Evolutionary conservation across 352 stramenopile species (phyloP).

Genomic region (Hyaloperonospora brassicae): DNA sequence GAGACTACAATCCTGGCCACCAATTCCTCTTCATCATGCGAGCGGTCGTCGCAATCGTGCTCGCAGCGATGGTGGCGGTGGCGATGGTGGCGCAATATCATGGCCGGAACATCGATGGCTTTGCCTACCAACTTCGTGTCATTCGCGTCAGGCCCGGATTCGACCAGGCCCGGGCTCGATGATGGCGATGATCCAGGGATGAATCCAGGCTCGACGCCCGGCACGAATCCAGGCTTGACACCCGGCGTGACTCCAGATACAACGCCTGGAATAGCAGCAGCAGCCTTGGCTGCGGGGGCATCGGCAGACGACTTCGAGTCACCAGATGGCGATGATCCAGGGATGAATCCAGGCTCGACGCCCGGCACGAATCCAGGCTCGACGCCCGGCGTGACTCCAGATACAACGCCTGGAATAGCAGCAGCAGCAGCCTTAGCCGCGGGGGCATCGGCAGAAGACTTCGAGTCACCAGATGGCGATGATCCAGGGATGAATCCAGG

Average conservation of each 20-base stretch:
- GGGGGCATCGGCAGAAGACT: too few relatives aligned
- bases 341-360: slow-evolving; percentile 4
- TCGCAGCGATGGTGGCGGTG: slow-evolving; percentile 19
- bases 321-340: slow-evolving; percentile 1
- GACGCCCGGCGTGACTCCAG: slow-evolving; percentile 2
- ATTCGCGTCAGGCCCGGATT: slow-evolving; percentile 8
- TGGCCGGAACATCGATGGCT: slow-evolving; percentile 29
- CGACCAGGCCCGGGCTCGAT: slow-evolving; percentile 12
- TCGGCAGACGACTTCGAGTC: too few relatives aligned
- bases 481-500: slow-evolving; percentile 3
- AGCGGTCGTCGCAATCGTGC: slow-evolving; percentile 14
- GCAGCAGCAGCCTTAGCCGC: too few relatives aligned
- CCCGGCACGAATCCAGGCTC: slow-evolving; percentile 7
- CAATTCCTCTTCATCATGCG: slow-evolving; percentile 19
- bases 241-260: slow-evolving; percentile 1
- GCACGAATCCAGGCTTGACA: slow-evolving; percentile 1
- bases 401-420: slow-evolving; percentile 11
- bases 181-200: not conserved
- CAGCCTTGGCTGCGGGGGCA: too few relatives aligned
- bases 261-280: not conserved
- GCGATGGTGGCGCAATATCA: slow-evolving; percentile 23
- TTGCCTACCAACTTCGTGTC: slow-evolving; percentile 13
- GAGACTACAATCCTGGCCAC: slow-evolving; percentile 48
- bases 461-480: not conserved
- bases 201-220: slow-evolving; percentile 8